These are phyloP conservation scores for Leccinum pachyderme DNA, from an alignment of 1,284 basidiomycete genomes.

Conservation along the genomic window DNA sequence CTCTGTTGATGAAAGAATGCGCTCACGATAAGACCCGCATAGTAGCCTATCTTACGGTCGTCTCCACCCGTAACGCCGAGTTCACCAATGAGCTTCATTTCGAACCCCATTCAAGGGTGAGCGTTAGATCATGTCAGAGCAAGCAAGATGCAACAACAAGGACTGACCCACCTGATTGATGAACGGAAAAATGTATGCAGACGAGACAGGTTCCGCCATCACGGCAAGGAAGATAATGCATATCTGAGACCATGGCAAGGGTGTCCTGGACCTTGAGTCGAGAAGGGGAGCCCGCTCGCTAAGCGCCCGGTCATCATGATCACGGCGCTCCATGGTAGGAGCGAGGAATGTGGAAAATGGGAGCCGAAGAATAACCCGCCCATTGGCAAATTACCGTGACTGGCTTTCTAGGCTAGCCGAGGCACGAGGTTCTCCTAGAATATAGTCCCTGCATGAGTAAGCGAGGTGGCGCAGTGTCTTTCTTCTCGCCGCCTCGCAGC, in stretches of 20 bases:
- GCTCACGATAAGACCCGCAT: conserved; percentile 62
- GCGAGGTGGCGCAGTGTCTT: too few relatives aligned
- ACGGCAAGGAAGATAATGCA: conserved; percentile 18
- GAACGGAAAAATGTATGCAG: conserved; percentile 26
- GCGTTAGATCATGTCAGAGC: neutral
- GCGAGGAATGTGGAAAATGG: neutral
- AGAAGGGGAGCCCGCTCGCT: conserved; percentile 27
- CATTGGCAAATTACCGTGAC: neutral
- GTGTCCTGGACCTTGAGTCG: conserved; percentile 17
- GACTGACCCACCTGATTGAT: conserved; percentile 27
- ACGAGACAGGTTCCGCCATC: conserved; percentile 25
- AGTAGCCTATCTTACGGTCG: conserved; percentile 61
- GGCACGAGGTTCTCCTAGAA: too few relatives aligned
- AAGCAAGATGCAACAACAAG: neutral
- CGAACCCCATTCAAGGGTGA: neutral
- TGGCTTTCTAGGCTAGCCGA: too few relatives aligned
- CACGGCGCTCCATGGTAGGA: neutral
- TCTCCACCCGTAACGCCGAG: conserved; percentile 43
- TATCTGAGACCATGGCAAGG: conserved; percentile 27
- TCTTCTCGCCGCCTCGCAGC: too few relatives aligned
- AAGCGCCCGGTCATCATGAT: neutral
- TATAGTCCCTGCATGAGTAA: too few relatives aligned
- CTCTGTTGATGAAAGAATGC: neutral
- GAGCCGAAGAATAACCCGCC: neutral
- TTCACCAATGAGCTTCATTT: conserved; percentile 33